Percentiles rank a stretch among this genome's conserved stretches.
Conservation (phyloP, 2,329 filamentous ascomycete genomes). For the Sporothrix phasma region DNA sequence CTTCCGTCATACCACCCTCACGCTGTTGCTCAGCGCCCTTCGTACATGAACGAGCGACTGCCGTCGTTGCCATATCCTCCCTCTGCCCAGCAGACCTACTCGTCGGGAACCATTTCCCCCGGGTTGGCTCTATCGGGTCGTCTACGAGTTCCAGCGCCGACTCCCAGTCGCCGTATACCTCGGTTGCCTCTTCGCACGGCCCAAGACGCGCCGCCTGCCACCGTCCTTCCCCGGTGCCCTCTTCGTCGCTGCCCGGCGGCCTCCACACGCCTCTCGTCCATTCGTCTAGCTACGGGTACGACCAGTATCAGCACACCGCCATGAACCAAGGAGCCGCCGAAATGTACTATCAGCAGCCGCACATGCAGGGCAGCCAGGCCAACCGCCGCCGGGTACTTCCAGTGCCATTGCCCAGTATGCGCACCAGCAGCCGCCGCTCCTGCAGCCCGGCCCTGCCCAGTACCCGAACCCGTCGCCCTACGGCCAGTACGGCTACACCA, state of each 20-base stretch:
- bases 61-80: slow-evolving; percentile 57
- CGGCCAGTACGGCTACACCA: slow-evolving; percentile 62
- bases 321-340: slow-evolving; percentile 81
- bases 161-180: slow-evolving; percentile 46
- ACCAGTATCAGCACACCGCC: slow-evolving; percentile 37
- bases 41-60: slow-evolving; percentile 63
- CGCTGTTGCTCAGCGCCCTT: slow-evolving; percentile 48
- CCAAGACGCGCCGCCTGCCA: slow-evolving; percentile 67
- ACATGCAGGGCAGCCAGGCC: slow-evolving; percentile 71
- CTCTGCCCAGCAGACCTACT: slow-evolving; percentile 58
- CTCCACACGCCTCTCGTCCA: slow-evolving; percentile 34
- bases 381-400: slow-evolving; percentile 65
- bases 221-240: slow-evolving; percentile 21
- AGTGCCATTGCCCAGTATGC: slow-evolving; percentile 63
- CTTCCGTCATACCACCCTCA: slow-evolving; percentile 59
- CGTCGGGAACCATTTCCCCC: slow-evolving; percentile 63
- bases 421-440: slow-evolving; percentile 65
- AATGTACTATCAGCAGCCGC: slow-evolving; percentile 70
- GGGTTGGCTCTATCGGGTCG: slow-evolving; percentile 63
- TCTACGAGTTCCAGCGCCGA: slow-evolving; percentile 41
- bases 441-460: slow-evolving; percentile 61
- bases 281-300: slow-evolving; percentile 29
- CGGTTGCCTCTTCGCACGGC: slow-evolving; percentile 47
- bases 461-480: slow-evolving; percentile 56
- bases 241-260: slow-evolving; percentile 20